A percentile compares a stretch with the other conserved stretches of the same genome.
These are phyloP conservation scores for Infundibulicybe gibba DNA, from an alignment of 768 basidiomycete genomes.

Conservation along the genomic window DNA sequence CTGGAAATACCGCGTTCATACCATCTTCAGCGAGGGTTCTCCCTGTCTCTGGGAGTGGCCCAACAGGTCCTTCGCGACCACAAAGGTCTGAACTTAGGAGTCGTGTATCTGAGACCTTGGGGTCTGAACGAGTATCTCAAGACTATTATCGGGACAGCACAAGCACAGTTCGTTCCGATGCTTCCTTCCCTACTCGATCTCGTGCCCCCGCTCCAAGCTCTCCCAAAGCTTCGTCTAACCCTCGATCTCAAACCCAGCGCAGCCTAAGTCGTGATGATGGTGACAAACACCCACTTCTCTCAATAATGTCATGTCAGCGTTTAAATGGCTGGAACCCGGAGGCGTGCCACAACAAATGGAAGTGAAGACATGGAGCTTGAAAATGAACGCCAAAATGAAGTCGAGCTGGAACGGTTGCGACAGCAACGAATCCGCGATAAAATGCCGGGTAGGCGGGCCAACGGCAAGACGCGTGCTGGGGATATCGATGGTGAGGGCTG, in stretches of 20 bases:
- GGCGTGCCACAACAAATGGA: slow-evolving; percentile 49
- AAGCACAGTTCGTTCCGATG: slow-evolving; percentile 45
- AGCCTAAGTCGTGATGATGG: slow-evolving; percentile 28
- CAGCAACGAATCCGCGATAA: slow-evolving; percentile 70
- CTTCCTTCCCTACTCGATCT: slow-evolving; percentile 13
- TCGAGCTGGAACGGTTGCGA: slow-evolving; percentile 59
- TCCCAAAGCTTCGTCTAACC: slow-evolving; percentile 6
- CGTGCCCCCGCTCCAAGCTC: slow-evolving; percentile 1
- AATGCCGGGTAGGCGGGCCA: slow-evolving; percentile 52
- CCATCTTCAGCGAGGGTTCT: slow-evolving; percentile 27
- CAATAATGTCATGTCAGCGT: slow-evolving; percentile 61
- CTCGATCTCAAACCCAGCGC: slow-evolving; percentile 25
- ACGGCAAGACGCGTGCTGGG: slow-evolving; percentile 58
- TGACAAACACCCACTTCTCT: slow-evolving; percentile 42
- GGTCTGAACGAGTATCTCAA: slow-evolving; percentile 44
- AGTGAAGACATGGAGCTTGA: slow-evolving; percentile 54
- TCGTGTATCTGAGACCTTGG: slow-evolving; percentile 50
- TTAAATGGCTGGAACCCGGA: slow-evolving; percentile 60
- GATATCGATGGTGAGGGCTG: slow-evolving; percentile 77
- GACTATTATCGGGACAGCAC: slow-evolving; percentile 47
- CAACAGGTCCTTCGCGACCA: slow-evolving; percentile 56
- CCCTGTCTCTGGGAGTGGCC: slow-evolving; percentile 29
- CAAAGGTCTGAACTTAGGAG: slow-evolving; percentile 64
- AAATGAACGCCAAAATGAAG: slow-evolving; percentile 54
- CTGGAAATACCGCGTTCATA: no score